Percentiles rank a stretch among this genome's conserved stretches.
Conservation (phyloP, 345 rosid species). For the Arabidopsis arenosa region DNA sequence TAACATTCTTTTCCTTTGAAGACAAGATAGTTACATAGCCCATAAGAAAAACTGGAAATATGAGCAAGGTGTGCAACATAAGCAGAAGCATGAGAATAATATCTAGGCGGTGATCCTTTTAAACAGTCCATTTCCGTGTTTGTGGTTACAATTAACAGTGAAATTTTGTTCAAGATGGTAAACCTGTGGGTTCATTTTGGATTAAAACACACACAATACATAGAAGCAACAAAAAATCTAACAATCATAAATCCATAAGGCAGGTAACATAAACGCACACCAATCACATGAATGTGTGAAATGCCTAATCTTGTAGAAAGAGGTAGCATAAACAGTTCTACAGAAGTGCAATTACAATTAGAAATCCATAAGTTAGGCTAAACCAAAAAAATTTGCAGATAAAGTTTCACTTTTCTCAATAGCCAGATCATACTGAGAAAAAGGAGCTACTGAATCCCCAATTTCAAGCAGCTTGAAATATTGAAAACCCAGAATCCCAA, state of each 20-base stretch:
- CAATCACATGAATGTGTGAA: not conserved
- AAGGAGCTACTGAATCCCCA: not conserved
- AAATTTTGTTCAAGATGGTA: not conserved
- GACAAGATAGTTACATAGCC: not conserved
- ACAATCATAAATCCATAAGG: not conserved
- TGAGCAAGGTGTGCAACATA: slow-evolving; percentile 6
- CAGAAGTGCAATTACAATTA: not conserved
- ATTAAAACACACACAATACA: not conserved
- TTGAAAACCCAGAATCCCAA: not conserved
- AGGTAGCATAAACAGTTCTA: not conserved
- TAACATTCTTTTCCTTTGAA: no score
- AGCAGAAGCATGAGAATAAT: slow-evolving; percentile 6
- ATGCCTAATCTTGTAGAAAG: not conserved
- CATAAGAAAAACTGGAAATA: not conserved
- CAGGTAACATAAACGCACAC: not conserved
- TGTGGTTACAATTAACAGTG: not conserved
- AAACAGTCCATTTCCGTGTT: not conserved
- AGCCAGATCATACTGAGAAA: not conserved
- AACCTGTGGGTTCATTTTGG: not conserved
- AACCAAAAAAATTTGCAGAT: not conserved
- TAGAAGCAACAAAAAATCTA: not conserved
- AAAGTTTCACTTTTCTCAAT: not conserved
- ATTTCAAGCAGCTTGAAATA: not conserved
- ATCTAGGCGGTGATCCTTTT: not conserved
- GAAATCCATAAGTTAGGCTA: not conserved